A percentile compares a stretch with the other conserved stretches of the same genome.
phyloP scores from a whole-genome alignment of 2,329 filamentous ascomycete species.

The Colletotrichum cordylinicola region DNA sequence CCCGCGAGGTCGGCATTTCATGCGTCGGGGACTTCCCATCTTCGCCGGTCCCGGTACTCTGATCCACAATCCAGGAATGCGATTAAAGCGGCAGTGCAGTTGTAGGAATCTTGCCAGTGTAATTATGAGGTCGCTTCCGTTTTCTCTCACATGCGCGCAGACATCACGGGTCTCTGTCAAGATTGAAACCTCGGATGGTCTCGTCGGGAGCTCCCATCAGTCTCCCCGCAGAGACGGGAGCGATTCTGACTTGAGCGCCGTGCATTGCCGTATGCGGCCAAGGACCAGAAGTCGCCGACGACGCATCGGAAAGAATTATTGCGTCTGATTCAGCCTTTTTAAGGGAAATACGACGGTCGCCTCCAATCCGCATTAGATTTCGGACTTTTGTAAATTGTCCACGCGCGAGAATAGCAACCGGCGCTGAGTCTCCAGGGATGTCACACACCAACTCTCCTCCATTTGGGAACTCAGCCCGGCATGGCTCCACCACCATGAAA shows the following conservation, averaged over 20 bases:
- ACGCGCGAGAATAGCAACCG: not conserved
- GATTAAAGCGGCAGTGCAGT: not conserved
- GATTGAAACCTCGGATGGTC: not conserved
- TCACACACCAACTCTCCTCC: not conserved
- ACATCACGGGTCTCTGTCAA: not conserved
- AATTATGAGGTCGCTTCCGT: not conserved
- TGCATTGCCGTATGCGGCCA: not conserved
- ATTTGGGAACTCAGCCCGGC: not conserved
- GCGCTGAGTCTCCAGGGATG: not conserved
- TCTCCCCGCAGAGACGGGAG: not conserved
- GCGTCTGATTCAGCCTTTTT: not conserved
- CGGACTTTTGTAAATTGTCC: not conserved
- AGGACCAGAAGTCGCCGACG: not conserved
- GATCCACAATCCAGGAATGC: not conserved
- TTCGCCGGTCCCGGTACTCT: not conserved
- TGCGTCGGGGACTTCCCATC: not conserved
- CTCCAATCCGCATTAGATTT: not conserved
- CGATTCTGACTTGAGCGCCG: not conserved
- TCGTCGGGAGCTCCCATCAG: not conserved
- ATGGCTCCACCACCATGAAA: not conserved
- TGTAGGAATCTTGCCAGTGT: not conserved
- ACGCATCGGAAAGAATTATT: not conserved
- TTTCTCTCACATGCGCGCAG: not conserved
- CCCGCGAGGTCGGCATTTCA: not conserved
- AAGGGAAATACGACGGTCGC: not conserved